Base-by-base conservation (phyloP, 148 eudicot genomes). In the Arbutus unedo region DNA sequence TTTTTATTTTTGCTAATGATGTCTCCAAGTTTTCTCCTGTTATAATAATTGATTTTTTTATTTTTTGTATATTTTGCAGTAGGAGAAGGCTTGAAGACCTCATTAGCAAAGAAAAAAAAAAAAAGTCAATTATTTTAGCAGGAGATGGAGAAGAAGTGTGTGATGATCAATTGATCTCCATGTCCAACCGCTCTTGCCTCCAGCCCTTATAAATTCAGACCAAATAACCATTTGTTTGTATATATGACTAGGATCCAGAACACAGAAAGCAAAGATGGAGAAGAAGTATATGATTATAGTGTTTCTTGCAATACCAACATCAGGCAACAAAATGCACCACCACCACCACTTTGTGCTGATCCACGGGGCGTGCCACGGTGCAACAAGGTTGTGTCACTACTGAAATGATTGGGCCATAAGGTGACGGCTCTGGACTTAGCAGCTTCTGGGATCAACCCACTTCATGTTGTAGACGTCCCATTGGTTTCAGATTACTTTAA, bases 341-440 rank as follows among this genome's bases (percentile, higher is more conserved):
- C 38, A 31, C 38, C 38, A 1, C 41, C 85, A 85, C 60, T 82
- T 86, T 23, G 88, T 86, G 6, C 77, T 83, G 38, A 31, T 31
- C 38, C 38, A 31, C 38, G 38, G 38, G 0, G 38, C 38, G 16
- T 86, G 88, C n/a, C n/a, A n/a, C n/a, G n/a, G n/a, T n/a, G n/a
- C n/a, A n/a, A 82, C 83, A 86, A 86, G 75, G 19, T 86, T 5
- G 54, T 47, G 2, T 43, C 83, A 31, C 38, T 31, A 31, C 77
- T 86, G 38, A 19, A 53, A 67, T 41, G 68, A 8, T 47, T 41
- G 0, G 59, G 51, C 13, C 88, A 86, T 71, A 50, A 38, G 3
- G 83, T 86, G 57, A 60, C 83, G 4, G 76, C 83, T 25, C 80
- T 82, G 4, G 85, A 86, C 43, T 43, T 86, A 62, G 83, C 85